phyloP scores from a whole-genome alignment of 2,329 filamentous ascomycete species.

The Aspergillus uvarum region DNA sequence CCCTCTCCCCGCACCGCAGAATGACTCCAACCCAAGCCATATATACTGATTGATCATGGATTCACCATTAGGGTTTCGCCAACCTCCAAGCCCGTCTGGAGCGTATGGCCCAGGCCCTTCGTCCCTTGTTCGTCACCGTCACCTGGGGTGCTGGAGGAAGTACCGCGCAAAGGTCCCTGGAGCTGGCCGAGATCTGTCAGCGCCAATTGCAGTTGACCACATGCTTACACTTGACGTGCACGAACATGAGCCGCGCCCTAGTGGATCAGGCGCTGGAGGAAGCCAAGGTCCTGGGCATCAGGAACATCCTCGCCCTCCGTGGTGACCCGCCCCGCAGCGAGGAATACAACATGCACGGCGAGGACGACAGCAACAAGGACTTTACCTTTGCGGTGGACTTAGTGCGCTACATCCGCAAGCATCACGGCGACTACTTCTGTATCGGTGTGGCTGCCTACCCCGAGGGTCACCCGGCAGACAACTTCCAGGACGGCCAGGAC shows the following conservation, averaged over 20 bases:
- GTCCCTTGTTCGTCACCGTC: slow-evolving; percentile 92
- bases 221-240: slow-evolving; percentile 94
- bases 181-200: slow-evolving; percentile 93
- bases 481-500: slow-evolving; percentile 75
- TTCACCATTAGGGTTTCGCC: slow-evolving; percentile 65
- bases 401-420: slow-evolving; percentile 81
- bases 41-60: slow-evolving; percentile 15
- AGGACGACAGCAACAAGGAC: slow-evolving; percentile 66
- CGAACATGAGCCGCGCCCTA: slow-evolving; percentile 86
- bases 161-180: slow-evolving; percentile 85
- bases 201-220: slow-evolving; percentile 88
- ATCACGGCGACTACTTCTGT: slow-evolving; percentile 92
- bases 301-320: slow-evolving; percentile 88
- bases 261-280: slow-evolving; percentile 89
- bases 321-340: slow-evolving; percentile 87
- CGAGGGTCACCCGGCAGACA: slow-evolving; percentile 90
- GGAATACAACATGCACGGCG: slow-evolving; percentile 73
- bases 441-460: slow-evolving; percentile 93
- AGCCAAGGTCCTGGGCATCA: slow-evolving; percentile 83
- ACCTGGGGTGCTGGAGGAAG: slow-evolving; percentile 97
- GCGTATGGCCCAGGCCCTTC: slow-evolving; percentile 88
- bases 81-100: slow-evolving; percentile 91
- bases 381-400: slow-evolving; percentile 89
- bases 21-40: neutral
- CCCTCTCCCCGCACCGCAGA: slow-evolving; percentile 24